Evolutionary conservation across 768 basidiomycete genomes (phyloP).

Genomic region (Hericium coralloides): DNA sequence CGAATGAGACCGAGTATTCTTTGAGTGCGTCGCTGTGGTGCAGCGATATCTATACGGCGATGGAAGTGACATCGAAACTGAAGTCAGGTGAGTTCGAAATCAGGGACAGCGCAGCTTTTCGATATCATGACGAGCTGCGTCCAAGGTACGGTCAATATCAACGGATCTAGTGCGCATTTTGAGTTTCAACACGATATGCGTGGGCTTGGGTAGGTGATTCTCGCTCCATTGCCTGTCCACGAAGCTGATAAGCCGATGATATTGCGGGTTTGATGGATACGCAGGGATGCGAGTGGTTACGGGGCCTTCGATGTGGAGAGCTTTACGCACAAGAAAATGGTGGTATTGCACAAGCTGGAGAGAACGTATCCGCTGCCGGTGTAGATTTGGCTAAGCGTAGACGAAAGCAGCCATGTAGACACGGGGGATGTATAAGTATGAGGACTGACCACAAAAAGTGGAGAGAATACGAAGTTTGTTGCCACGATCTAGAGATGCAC

Average conservation of each 20-base stretch:
- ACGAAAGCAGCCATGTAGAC: no score
- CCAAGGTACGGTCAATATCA: not conserved
- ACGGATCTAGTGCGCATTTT: not conserved
- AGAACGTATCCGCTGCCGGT: not conserved
- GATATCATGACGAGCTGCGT: not conserved
- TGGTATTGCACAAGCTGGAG: slow-evolving; percentile 31
- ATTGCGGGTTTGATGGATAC: no score
- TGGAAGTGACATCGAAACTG: slow-evolving; percentile 38
- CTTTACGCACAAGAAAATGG: slow-evolving; percentile 38
- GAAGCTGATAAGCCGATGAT: not conserved
- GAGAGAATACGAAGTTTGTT: no score
- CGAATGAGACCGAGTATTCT: slow-evolving; percentile 45
- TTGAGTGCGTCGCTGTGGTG: slow-evolving; percentile 47
- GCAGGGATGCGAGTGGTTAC: slow-evolving; percentile 32
- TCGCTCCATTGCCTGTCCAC: not conserved
- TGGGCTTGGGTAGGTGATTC: not conserved
- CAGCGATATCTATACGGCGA: slow-evolving; percentile 32
- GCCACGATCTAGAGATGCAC: no score
- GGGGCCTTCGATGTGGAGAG: slow-evolving; percentile 43
- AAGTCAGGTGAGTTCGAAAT: slow-evolving; percentile 27
- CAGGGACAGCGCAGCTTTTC: no score
- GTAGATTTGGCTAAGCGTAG: no score
- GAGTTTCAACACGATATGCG: not conserved
- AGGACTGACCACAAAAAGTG: no score
- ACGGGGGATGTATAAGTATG: no score